Percentiles rank a stretch among this genome's conserved stretches.
phyloP scores from a whole-genome alignment of 345 rosid genomes.

The Eucalyptus tenuipes region DNA sequence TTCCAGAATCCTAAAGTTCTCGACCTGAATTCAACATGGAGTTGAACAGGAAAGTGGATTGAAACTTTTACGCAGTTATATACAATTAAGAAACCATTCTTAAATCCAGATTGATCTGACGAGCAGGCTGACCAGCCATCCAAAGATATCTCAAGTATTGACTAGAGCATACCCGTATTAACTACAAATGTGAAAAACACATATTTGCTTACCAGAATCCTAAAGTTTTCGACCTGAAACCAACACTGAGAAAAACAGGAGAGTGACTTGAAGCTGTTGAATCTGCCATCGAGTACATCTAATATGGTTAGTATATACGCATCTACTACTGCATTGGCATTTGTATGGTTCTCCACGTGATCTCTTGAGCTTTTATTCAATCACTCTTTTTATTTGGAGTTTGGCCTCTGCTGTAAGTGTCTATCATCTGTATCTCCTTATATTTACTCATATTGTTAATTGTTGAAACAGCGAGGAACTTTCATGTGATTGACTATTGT shows the following conservation, averaged over 20 bases:
- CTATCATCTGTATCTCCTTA: neutral
- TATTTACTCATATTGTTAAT: neutral
- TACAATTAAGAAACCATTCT: neutral
- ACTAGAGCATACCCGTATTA: neutral
- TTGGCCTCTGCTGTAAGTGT: neutral
- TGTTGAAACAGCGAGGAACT: neutral
- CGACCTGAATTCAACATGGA: neutral
- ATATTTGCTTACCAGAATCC: neutral
- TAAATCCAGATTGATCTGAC: neutral
- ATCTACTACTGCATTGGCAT: neutral
- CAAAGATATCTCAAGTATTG: neutral
- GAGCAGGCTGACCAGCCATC: neutral
- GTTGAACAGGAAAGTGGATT: neutral
- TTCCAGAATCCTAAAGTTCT: neutral
- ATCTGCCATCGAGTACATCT: neutral
- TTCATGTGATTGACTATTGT: neutral
- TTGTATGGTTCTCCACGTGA: neutral
- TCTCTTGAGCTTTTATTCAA: neutral
- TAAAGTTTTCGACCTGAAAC: neutral
- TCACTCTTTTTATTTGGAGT: neutral
- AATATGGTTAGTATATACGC: neutral
- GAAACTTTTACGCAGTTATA: neutral
- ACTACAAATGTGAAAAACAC: neutral
- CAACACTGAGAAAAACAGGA: neutral
- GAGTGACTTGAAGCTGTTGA: neutral